These are phyloP conservation scores for Jaltomata sinuosa DNA, from an alignment of 257 asterid species.

Conservation along the genomic window DNA sequence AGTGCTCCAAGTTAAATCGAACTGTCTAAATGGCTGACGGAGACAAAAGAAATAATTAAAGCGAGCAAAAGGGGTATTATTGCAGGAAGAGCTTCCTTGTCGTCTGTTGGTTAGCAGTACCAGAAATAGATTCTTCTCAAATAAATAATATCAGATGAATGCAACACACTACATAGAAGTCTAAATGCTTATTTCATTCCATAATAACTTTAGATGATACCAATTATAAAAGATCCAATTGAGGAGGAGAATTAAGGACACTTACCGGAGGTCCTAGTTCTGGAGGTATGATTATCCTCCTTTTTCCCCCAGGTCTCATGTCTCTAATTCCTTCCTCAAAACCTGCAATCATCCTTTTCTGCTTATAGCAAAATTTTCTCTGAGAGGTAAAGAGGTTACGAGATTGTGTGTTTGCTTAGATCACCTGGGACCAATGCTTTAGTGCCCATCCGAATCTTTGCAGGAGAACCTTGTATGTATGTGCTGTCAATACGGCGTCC, in stretches of 20 bases:
- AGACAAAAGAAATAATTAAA: not conserved
- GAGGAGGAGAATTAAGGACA: not conserved
- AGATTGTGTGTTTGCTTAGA: not conserved
- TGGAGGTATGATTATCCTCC: slow-evolving; percentile 90
- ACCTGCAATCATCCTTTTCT: slow-evolving; percentile 33
- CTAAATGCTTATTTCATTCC: not conserved
- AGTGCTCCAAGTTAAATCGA: not conserved
- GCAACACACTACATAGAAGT: not conserved
- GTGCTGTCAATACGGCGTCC: slow-evolving; percentile 98
- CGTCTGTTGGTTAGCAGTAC: not conserved
- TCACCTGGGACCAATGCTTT: slow-evolving; percentile 94
- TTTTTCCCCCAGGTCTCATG: slow-evolving; percentile 93
- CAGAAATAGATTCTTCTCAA: not conserved
- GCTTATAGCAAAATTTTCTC: not conserved
- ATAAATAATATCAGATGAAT: not conserved
- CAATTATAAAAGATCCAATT: not conserved
- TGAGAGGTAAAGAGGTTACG: not conserved
- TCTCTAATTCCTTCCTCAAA: slow-evolving; percentile 95
- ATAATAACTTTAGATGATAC: not conserved
- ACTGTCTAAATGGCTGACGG: not conserved
- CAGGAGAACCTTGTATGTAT: slow-evolving; percentile 84
- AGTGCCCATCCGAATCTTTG: slow-evolving; percentile 85
- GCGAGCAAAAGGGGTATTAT: not conserved
- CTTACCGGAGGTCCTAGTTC: slow-evolving; percentile 98
- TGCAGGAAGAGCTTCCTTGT: not conserved